Percentiles rank a stretch among this genome's conserved stretches.
phyloP scores from a whole-genome alignment of 352 stramenopile species.

The Phytopythium vexans region DNA sequence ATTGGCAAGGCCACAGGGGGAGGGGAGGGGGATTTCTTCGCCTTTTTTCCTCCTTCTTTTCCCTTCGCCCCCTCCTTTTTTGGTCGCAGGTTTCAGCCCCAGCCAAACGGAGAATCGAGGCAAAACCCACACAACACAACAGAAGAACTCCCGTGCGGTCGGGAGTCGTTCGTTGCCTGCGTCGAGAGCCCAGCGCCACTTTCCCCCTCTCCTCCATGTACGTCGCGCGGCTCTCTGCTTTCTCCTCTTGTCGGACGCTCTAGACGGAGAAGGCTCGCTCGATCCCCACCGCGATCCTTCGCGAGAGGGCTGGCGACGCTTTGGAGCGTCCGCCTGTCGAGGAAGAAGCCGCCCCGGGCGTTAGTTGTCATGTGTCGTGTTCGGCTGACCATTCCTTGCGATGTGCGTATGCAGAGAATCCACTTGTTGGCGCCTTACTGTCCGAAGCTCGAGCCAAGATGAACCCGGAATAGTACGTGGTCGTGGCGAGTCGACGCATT shows the following conservation, averaged over 20 bases:
- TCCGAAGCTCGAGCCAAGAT: conserved; percentile 38
- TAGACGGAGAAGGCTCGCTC: no score
- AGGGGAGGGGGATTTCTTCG: no score
- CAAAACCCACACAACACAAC: conserved; percentile 17
- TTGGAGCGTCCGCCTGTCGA: no score
- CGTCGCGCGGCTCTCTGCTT: background rate
- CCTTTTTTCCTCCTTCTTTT: no score
- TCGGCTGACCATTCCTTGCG: no score
- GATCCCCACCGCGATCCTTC: no score
- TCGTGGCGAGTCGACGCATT: background rate
- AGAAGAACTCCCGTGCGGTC: conserved; percentile 22
- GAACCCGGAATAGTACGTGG: conserved; percentile 93
- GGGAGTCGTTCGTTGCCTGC: conserved; percentile 13
- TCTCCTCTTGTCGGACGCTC: background rate
- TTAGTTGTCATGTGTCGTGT: no score
- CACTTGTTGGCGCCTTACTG: conserved; percentile 8
- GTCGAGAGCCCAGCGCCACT: background rate
- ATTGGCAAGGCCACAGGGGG: no score
- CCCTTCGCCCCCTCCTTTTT: no score
- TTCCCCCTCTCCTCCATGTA: conserved; percentile 10
- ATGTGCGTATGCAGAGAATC: no score
- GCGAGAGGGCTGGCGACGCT: no score
- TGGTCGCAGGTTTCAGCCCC: background rate
- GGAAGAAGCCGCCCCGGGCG: no score
- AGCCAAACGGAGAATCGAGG: conserved; percentile 21